A percentile compares a stretch with the other conserved stretches of the same genome.
These are phyloP conservation scores for Plasmodium falciparum DNA, from an alignment of 169 alveolate species.

Conservation along the genomic window DNA sequence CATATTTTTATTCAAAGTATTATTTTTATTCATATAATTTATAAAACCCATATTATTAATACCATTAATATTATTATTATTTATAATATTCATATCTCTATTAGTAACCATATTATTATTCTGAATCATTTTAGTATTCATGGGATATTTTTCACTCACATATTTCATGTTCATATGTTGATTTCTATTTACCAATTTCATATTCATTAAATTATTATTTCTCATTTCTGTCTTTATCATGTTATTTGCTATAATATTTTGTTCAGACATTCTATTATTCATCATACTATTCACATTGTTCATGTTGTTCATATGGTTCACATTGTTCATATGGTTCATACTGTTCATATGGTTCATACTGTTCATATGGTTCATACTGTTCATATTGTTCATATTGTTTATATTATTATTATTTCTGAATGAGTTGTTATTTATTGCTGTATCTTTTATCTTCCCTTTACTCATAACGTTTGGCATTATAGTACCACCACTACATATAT, in stretches of 20 bases:
- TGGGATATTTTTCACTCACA: constrained; percentile 3
- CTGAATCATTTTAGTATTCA: not conserved
- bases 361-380: not conserved
- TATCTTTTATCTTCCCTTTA: constrained; percentile 21
- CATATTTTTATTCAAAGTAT: constrained; percentile 33
- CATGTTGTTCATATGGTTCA: not conserved
- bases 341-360: not conserved
- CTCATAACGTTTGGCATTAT: constrained; percentile 2
- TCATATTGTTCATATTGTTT: too few relatives aligned
- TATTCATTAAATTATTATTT: constrained; percentile 9
- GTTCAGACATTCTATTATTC: constrained; percentile 2
- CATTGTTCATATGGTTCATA: not conserved
- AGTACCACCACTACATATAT: constrained; percentile 8
- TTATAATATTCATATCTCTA: constrained; percentile 3
- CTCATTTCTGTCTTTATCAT: not conserved
- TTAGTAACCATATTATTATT: constrained; percentile 12
- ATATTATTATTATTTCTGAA: constrained; percentile 27
- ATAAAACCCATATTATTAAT: constrained; percentile 12
- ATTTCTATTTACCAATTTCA: constrained; percentile 15
- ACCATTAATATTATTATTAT: constrained; percentile 10
- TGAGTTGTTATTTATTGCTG: constrained; percentile 13
- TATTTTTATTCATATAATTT: constrained; percentile 41
- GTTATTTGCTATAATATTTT: not conserved
- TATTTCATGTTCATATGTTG: constrained; percentile 5
- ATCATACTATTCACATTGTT: not conserved